Percentiles rank a stretch among this genome's conserved stretches.
Conservation (phyloP, 169 alveolate species). For the Plasmodium billcollinsi region DNA sequence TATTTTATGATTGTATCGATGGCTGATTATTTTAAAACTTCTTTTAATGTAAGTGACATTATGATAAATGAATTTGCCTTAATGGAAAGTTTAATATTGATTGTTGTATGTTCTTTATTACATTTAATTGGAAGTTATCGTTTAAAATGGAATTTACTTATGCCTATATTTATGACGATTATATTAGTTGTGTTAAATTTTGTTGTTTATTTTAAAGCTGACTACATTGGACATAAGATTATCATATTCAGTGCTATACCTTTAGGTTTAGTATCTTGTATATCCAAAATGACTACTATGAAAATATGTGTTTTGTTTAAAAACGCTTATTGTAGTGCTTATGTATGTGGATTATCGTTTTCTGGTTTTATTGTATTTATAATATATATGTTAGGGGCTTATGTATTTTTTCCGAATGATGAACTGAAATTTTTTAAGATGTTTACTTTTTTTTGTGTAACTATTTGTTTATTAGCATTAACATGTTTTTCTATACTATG, state of each 20-base stretch:
- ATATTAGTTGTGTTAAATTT: conserved; percentile 11
- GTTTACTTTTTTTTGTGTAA: conserved; percentile 27
- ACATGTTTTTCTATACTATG: conserved; percentile 16
- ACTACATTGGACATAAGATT: conserved; percentile 38
- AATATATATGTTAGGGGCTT: conserved; percentile 34
- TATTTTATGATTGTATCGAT: conserved; percentile 44
- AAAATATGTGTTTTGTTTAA: conserved; percentile 32
- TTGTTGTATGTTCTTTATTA: conserved; percentile 16
- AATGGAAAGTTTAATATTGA: conserved; percentile 41
- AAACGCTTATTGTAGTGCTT: conserved; percentile 30
- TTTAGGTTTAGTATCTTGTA: conserved; percentile 18
- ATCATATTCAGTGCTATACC: conserved; percentile 30
- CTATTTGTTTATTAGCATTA: background rate
- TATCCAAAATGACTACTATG: conserved; percentile 35
- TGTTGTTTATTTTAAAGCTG: conserved; percentile 7
- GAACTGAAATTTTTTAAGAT: conserved; percentile 23
- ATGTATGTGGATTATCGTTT: conserved; percentile 39
- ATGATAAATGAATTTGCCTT: conserved; percentile 37
- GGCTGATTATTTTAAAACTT: conserved; percentile 27
- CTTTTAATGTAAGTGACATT: conserved; percentile 29
- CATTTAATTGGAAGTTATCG: conserved; percentile 56
- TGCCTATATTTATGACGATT: conserved; percentile 6
- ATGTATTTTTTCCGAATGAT: conserved; percentile 36
- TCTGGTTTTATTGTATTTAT: conserved; percentile 40
- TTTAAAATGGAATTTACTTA: conserved; percentile 27